Base-by-base conservation (phyloP, 257 asterid genomes). In the Salvia rosmarinus region DNA sequence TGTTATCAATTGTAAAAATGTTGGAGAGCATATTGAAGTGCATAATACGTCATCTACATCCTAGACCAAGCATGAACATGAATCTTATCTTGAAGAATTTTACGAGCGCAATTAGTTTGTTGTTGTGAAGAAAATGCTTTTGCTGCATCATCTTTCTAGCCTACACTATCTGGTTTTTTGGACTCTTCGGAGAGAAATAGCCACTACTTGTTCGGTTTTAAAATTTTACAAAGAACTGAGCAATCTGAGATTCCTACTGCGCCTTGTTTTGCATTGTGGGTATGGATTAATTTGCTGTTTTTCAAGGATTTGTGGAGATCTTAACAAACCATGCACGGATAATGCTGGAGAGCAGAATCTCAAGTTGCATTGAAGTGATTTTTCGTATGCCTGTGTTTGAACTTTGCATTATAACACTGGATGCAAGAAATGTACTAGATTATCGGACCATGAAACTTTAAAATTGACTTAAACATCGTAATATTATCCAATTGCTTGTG, bases 401-500 rank as follows among this genome's bases (percentile, higher is more conserved):
- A 64, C 60, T 39, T 64, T 75, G 68, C 58, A 50, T 28, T 23
- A 32, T 51, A 32, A 64, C 34, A 57, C 21, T 62, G 51, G 47
- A 57, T 42, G 50, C 63, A 54, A 16, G 72, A 67, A 42, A 37
- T 25, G 34, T 19, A 17, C 25, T 23, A 4, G 49, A 20, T 44
- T 21, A 43, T 44, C 17, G 2, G 40, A 56, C 12, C 46, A 42
- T 40, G 61, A 52, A 39, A 39, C 37, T 50, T 19, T 9, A 32
- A 28, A 37, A 49, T 75, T 71, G 58, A 51, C 44, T 25, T 16
- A 14, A 67, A 28, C 52, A 10, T 40, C 51, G 8, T 34, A 35
- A 8, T 28, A 30, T 59, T 28, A 12, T 28, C 23, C 39, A 65
- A 30, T 19, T 49, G 62, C 34, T 57, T 5, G 43, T 12, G 58